Percentiles rank a stretch among this genome's conserved stretches.
These are phyloP conservation scores for Arthrobotrys megalospora DNA, from an alignment of 2,329 filamentous ascomycete genomes.

Conservation along the genomic window DNA sequence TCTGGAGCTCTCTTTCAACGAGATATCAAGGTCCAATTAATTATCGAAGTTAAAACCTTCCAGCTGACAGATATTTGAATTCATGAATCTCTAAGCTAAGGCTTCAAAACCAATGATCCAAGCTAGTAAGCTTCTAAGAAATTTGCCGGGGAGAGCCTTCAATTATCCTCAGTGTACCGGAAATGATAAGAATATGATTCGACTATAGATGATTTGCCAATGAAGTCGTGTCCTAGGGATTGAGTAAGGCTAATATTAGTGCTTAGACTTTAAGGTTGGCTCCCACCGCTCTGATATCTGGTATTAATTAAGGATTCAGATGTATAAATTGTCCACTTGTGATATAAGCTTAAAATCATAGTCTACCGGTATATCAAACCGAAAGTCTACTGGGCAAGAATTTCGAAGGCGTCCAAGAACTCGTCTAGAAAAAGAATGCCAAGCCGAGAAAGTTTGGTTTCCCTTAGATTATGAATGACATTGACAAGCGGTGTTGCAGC, in stretches of 20 bases:
- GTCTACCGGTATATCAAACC: neutral
- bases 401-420: neutral
- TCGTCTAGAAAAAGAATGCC: neutral
- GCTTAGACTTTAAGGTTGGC: neutral
- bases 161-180: too few species aligned
- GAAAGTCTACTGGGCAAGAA: neutral
- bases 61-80: neutral
- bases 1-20: neutral
- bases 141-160: too few species aligned
- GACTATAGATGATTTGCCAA: too few species aligned
- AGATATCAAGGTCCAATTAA: neutral
- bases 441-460: neutral
- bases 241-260: too few species aligned
- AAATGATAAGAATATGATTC: too few species aligned
- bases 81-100: too few species aligned
- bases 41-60: neutral
- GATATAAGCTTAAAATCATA: slow-evolving; percentile 2
- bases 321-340: neutral
- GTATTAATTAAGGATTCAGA: neutral
- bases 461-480: neutral
- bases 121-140: neutral
- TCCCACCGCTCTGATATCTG: neutral
- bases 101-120: neutral
- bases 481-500: neutral
- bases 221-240: too few species aligned